phyloP scores from a whole-genome alignment of 1,284 basidiomycete genomes.

The Pascua guehoae region DNA sequence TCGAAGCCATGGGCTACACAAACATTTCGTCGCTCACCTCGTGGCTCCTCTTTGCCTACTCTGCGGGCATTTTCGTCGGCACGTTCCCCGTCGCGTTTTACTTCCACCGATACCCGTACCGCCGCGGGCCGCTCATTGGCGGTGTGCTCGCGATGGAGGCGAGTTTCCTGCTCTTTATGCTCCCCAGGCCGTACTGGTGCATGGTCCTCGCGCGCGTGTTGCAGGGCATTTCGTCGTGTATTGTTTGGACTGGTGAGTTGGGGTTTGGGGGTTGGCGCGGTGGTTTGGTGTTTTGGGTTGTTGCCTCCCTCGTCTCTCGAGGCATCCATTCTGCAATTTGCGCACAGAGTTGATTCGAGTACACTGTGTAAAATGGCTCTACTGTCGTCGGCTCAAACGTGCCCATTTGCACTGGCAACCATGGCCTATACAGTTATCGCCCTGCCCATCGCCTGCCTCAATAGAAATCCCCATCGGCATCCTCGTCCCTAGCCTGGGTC shows the following conservation, averaged over 20 bases:
- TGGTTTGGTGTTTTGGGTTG: too few species aligned
- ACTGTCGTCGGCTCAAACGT: too few species aligned
- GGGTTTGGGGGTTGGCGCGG: neutral
- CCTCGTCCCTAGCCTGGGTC: too few species aligned
- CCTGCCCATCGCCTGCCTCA: neutral
- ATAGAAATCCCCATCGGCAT: neutral
- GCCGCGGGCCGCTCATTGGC: conserved; percentile 59
- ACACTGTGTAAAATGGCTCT: too few species aligned
- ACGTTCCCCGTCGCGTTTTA: conserved; percentile 67
- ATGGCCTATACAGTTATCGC: too few species aligned
- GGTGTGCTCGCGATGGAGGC: conserved; percentile 43
- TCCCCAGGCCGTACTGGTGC: conserved; percentile 63
- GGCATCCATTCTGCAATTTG: conserved; percentile 54
- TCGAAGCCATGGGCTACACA: conserved; percentile 29
- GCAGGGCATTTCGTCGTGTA: conserved; percentile 68
- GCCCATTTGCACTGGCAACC: too few species aligned
- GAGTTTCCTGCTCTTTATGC: conserved; percentile 69
- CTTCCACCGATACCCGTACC: conserved; percentile 57
- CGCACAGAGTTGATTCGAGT: too few species aligned
- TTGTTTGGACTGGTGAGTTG: conserved; percentile 71
- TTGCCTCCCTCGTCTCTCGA: too few species aligned
- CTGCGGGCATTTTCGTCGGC: conserved; percentile 47
- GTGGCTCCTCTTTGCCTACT: conserved; percentile 43
- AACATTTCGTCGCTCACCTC: conserved; percentile 38
- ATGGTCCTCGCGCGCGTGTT: conserved; percentile 68